A percentile compares a stretch with the other conserved stretches of the same genome.
Conservation (phyloP, 768 basidiomycete species). For the Podaxis sp. region DNA sequence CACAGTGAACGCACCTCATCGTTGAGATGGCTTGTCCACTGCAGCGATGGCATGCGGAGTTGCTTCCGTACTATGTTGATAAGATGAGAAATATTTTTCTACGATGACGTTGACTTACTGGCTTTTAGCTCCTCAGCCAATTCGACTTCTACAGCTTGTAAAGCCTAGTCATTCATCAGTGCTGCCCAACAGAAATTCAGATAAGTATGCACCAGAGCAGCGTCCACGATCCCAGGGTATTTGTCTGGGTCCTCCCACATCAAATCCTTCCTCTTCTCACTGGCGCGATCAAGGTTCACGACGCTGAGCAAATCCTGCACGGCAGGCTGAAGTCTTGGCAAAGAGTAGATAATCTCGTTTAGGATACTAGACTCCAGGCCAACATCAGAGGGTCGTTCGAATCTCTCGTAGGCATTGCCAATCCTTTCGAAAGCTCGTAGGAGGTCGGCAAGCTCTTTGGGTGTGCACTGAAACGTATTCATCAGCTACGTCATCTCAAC, state of each 20-base stretch:
- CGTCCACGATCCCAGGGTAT: slow-evolving; percentile 50
- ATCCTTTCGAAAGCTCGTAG: slow-evolving; percentile 74
- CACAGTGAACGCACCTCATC: slow-evolving; percentile 54
- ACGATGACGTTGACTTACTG: slow-evolving; percentile 32
- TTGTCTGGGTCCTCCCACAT: slow-evolving; percentile 59
- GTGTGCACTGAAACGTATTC: slow-evolving; percentile 54
- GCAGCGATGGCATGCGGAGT: slow-evolving; percentile 66
- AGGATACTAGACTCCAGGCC: slow-evolving; percentile 65
- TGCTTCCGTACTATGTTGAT: slow-evolving; percentile 56
- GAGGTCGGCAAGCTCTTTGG: slow-evolving; percentile 73
- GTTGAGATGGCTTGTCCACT: slow-evolving; percentile 61
- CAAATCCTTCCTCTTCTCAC: slow-evolving; percentile 58
- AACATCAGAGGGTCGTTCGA: slow-evolving; percentile 33
- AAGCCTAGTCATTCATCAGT: slow-evolving; percentile 39
- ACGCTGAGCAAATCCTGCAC: slow-evolving; percentile 48
- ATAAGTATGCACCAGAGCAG: slow-evolving; percentile 50
- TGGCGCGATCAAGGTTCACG: slow-evolving; percentile 59
- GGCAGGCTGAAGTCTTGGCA: slow-evolving; percentile 61
- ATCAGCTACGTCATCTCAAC: not conserved
- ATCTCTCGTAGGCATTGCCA: slow-evolving; percentile 51
- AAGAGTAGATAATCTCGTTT: slow-evolving; percentile 60
- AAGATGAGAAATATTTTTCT: not conserved
- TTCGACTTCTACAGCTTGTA: slow-evolving; percentile 65
- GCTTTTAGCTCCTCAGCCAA: slow-evolving; percentile 69
- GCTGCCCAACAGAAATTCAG: no score